Evolutionary conservation across 495 filamentous ascomycete genomes (phyloP).

Genomic region (Podospora didyma): DNA sequence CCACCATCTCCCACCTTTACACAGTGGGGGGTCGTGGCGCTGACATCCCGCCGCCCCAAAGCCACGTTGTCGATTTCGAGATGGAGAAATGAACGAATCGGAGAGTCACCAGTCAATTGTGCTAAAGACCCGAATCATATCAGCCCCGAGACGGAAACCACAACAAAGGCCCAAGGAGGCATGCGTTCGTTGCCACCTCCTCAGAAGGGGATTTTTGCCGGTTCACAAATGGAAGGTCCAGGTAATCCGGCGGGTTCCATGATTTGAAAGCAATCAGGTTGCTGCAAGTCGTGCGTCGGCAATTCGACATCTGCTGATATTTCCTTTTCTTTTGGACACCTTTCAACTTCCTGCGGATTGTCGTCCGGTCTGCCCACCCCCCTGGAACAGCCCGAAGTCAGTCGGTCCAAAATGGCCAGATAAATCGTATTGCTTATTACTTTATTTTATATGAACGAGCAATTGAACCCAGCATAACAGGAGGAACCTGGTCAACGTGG

Average conservation of each 20-base stretch:
- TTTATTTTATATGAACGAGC: too few relatives aligned
- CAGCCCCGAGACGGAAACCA: neutral
- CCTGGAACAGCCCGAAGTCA: neutral
- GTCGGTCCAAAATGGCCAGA: neutral
- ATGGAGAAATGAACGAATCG: neutral
- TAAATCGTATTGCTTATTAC: too few relatives aligned
- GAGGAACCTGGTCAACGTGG: neutral
- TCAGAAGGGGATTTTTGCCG: neutral
- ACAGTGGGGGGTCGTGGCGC: neutral
- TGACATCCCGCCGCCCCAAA: neutral
- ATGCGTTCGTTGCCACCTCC: neutral
- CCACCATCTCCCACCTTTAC: neutral
- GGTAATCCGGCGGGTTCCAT: neutral
- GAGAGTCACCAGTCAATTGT: neutral
- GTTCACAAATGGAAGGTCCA: neutral
- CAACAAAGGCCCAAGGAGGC: neutral
- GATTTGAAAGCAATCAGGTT: conserved; percentile 16
- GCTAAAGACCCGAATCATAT: neutral
- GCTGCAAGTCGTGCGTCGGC: conserved; percentile 19
- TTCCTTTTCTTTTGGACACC: conserved; percentile 23
- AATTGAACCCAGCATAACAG: too few relatives aligned
- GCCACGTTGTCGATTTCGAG: neutral
- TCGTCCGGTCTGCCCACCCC: neutral
- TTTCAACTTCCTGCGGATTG: conserved; percentile 11
- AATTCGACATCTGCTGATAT: conserved; percentile 28